phyloP scores from a whole-genome alignment of 1,284 basidiomycete genomes.

The Malassezia globosa region DNA sequence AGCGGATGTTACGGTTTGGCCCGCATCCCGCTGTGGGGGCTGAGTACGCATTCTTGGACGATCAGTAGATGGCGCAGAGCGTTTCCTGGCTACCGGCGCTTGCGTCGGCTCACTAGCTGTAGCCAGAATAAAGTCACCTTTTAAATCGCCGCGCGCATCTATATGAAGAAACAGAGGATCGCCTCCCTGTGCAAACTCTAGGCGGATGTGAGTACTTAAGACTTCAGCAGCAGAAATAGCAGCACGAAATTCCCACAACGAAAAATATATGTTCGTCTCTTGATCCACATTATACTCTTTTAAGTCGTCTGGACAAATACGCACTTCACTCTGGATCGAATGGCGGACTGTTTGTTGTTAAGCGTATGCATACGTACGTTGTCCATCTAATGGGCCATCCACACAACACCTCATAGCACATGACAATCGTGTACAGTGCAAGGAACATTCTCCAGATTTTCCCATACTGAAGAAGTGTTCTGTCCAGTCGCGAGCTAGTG shows the following conservation, averaged over 20 bases:
- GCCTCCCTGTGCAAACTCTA: slow-evolving; percentile 27
- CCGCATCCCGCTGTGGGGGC: too few species aligned
- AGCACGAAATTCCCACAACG: slow-evolving; percentile 31
- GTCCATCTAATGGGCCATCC: slow-evolving; percentile 7
- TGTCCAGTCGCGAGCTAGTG: slow-evolving; percentile 26
- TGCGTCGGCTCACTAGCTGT: slow-evolving; percentile 16
- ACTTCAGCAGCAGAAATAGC: slow-evolving; percentile 23
- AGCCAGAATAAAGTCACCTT: slow-evolving; percentile 29
- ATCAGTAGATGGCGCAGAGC: not conserved
- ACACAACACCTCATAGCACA: slow-evolving; percentile 23
- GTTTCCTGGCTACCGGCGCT: not conserved
- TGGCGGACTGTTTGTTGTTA: slow-evolving; percentile 7
- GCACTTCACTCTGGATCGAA: slow-evolving; percentile 26
- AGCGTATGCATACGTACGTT: not conserved
- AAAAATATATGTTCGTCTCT: slow-evolving; percentile 21
- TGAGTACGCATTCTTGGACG: not conserved
- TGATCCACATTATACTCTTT: slow-evolving; percentile 20
- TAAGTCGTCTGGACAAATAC: slow-evolving; percentile 22
- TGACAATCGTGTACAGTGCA: slow-evolving; percentile 14
- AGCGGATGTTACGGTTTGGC: too few species aligned
- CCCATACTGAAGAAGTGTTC: slow-evolving; percentile 26
- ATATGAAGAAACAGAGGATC: slow-evolving; percentile 30
- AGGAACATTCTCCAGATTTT: slow-evolving; percentile 25
- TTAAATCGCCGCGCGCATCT: slow-evolving; percentile 12
- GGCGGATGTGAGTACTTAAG: slow-evolving; percentile 15